phyloP scores from a whole-genome alignment of 352 stramenopile genomes.

The Phytophthora tubulina region DNA sequence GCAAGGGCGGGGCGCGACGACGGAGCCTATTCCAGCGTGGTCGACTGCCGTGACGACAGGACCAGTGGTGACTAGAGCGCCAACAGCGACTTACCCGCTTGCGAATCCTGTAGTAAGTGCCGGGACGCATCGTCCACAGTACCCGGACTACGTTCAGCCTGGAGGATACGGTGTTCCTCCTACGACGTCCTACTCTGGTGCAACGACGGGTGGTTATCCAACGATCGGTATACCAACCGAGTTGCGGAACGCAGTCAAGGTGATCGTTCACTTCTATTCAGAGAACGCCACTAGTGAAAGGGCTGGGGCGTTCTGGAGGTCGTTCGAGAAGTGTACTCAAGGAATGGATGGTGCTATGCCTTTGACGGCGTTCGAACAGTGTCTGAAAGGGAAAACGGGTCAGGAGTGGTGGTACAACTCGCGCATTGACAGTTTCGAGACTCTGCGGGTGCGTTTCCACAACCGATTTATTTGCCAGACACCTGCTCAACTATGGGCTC shows the following conservation, averaged over 20 bases:
- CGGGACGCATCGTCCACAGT: background rate
- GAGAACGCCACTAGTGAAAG: background rate
- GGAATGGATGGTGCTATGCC: background rate
- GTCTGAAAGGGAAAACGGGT: background rate
- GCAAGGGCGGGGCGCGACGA: background rate
- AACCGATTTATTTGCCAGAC: conserved; percentile 21
- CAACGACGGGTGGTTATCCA: background rate
- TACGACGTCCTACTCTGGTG: too few species aligned
- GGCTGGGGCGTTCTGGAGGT: background rate
- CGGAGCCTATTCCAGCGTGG: background rate
- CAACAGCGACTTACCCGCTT: background rate
- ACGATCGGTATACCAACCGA: conserved; percentile 4
- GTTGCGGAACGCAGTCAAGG: conserved; percentile 1
- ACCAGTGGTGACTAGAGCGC: background rate
- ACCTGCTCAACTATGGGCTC: background rate
- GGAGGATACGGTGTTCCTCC: too few species aligned
- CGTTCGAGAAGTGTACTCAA: conserved; percentile 4
- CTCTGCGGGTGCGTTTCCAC: conserved; percentile 7
- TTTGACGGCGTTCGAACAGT: background rate
- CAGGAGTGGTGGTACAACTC: conserved; percentile 13
- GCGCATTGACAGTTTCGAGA: background rate
- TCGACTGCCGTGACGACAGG: background rate
- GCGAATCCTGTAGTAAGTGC: too few species aligned
- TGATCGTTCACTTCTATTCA: conserved; percentile 8
- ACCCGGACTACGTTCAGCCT: background rate